Base-by-base conservation (phyloP, 1,284 basidiomycete species). In the Phellinidium pouzarii region DNA sequence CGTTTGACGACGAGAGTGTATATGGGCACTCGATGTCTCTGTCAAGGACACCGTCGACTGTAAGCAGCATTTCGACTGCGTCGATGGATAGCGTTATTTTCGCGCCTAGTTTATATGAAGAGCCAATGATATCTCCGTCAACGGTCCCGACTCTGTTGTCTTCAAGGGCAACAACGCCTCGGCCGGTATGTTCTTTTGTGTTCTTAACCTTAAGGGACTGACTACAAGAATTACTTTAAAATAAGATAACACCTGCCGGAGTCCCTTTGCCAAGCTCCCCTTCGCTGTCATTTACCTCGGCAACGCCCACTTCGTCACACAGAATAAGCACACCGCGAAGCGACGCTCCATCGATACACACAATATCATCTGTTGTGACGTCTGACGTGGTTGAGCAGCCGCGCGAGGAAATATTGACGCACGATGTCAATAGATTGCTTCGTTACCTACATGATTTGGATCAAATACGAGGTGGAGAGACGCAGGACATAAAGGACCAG, bases 351-450 rank as follows among this genome's bases (percentile, higher is more conserved):
- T 85, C 86, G 0, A 76, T 80, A 20, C 73, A 71, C 49, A 76
- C 77, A 1, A n/a, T 50, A 14, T 50, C 47, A 22, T 50, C 52
- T n/a, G 52, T 53, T 20, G 47, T 7, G 6, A 43, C 70, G 7
- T 74, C 72, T 3, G 64, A 68, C 19, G 62, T 34, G 55, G 52
- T 34, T 44, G 58, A 44, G 57, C 60, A 22, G 55, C 71, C 53
- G 59, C 62, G 63, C 58, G 70, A 65, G 60, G 74, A 65, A 64
- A 77, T 73, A 53, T 64, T 84, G 46, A 77, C 75, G 3, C 72
- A 77, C n/a, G 86, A 89, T 59, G 73, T 91, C 22, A 80, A 83
- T 58, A 71, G 77, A 6, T 65, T 91, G 9, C 72, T 82, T 22
- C 77, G 84, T 8, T 78, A 83, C 54, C 65, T 91, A n/a, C 74